Evolutionary conservation across 2,329 filamentous ascomycete species (phyloP).

Genomic region (Fusarium sacchari): DNA sequence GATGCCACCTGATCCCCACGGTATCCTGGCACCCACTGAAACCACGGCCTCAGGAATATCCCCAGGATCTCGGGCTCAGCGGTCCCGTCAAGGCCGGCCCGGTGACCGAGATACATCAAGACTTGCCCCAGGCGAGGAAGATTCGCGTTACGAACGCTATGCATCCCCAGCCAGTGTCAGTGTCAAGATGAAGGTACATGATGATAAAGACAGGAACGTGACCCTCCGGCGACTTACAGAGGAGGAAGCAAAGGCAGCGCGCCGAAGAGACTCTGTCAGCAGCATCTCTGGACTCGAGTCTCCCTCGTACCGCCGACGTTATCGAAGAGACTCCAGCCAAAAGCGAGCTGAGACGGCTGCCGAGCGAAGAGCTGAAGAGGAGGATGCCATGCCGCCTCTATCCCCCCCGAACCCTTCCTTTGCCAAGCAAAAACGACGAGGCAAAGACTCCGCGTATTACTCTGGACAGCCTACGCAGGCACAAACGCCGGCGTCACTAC

Average conservation of each 20-base stretch:
- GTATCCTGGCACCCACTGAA: slow-evolving; percentile 48
- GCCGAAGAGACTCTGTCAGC: slow-evolving; percentile 62
- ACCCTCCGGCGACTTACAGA: slow-evolving; percentile 70
- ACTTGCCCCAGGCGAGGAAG: slow-evolving; percentile 57
- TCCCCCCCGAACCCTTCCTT: slow-evolving; percentile 68
- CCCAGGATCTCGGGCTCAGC: slow-evolving; percentile 50
- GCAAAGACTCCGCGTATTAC: slow-evolving; percentile 71
- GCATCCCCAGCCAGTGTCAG: slow-evolving; percentile 59
- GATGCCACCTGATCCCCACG: slow-evolving; percentile 64
- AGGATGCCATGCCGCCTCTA: slow-evolving; percentile 55
- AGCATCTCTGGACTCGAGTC: slow-evolving; percentile 68
- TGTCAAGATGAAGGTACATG: slow-evolving; percentile 69
- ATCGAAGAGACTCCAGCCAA: slow-evolving; percentile 64
- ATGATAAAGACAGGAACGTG: slow-evolving; percentile 69
- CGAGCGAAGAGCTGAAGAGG: slow-evolving; percentile 56
- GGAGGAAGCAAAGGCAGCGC: slow-evolving; percentile 62
- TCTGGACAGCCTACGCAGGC: slow-evolving; percentile 57
- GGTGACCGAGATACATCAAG: slow-evolving; percentile 50
- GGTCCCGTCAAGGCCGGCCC: slow-evolving; percentile 58
- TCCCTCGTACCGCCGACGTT: slow-evolving; percentile 58
- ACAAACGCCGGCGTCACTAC: slow-evolving; percentile 42
- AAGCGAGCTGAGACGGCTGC: slow-evolving; percentile 58
- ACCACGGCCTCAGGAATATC: slow-evolving; percentile 46
- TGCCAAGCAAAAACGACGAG: slow-evolving; percentile 58
- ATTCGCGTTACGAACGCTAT: slow-evolving; percentile 51